Percentiles rank a stretch among this genome's conserved stretches.
phyloP scores from a whole-genome alignment of 805 yeast genomes.

The Lachancea fermentati region DNA sequence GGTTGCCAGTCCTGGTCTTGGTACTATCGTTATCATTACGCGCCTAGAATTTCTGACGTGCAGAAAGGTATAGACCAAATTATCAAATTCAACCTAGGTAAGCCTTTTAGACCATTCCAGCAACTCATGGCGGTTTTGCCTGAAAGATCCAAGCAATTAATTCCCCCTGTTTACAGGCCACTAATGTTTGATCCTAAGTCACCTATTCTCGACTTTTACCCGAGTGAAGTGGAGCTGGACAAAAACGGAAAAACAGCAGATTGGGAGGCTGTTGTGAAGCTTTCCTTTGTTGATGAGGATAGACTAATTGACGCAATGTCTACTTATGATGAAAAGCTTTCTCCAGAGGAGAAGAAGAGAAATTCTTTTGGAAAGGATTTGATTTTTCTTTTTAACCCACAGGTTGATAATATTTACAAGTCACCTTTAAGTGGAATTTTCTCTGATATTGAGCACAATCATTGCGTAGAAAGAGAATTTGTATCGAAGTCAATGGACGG shows the following conservation, averaged over 20 bases:
- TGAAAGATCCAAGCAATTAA: slow-evolving; percentile 74
- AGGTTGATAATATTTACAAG: slow-evolving; percentile 56
- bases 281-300: slow-evolving; percentile 84
- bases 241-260: slow-evolving; percentile 91
- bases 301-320: slow-evolving; percentile 67
- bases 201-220: slow-evolving; percentile 87
- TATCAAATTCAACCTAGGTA: slow-evolving; percentile 59
- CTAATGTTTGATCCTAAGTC: slow-evolving; percentile 83
- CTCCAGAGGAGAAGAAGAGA: slow-evolving; percentile 66
- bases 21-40: slow-evolving; percentile 85
- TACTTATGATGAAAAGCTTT: slow-evolving; percentile 55
- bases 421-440: slow-evolving; percentile 77
- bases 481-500: slow-evolving; percentile 43
- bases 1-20: slow-evolving; percentile 96
- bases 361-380: slow-evolving; percentile 71
- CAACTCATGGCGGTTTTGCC: slow-evolving; percentile 98
- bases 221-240: slow-evolving; percentile 80
- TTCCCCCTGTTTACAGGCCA: slow-evolving; percentile 72
- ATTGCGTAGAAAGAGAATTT: slow-evolving; percentile 61
- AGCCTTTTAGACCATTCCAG: slow-evolving; percentile 87
- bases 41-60: slow-evolving; percentile 92
- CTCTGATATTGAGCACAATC: slow-evolving; percentile 71
- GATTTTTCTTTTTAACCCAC: slow-evolving; percentile 69
- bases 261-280: slow-evolving; percentile 96
- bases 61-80: slow-evolving; percentile 60